Evolutionary conservation across 352 stramenopile species (phyloP).

Genomic region (Pythium apleroticum): DNA sequence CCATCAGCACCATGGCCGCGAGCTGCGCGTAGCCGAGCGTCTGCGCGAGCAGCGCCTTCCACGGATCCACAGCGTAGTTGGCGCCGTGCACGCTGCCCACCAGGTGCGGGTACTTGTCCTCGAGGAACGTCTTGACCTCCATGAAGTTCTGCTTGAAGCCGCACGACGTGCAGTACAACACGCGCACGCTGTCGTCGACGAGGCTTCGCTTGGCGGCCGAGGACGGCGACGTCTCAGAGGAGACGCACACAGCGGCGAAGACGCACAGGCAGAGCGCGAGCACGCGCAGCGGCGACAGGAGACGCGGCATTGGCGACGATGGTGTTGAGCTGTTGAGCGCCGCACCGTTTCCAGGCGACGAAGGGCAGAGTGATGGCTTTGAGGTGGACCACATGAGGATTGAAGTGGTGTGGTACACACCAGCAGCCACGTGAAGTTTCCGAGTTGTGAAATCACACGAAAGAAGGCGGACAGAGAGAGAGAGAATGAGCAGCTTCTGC

Average conservation of each 20-base stretch:
- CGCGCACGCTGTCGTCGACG: constrained; percentile 60
- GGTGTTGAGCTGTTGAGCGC: not conserved
- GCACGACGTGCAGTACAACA: constrained; percentile 74
- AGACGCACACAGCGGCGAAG: constrained; percentile 17
- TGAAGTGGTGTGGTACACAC: not conserved
- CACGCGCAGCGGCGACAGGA: constrained; percentile 28
- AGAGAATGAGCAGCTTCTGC: constrained; percentile 43
- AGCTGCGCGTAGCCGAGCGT: constrained; percentile 50
- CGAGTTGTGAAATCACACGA: not conserved
- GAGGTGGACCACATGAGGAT: not conserved
- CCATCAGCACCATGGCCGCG: constrained; percentile 53
- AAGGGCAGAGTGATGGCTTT: not conserved
- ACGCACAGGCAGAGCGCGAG: constrained; percentile 34
- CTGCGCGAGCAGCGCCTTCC: constrained; percentile 47
- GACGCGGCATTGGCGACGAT: constrained; percentile 20
- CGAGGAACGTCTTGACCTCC: constrained; percentile 64
- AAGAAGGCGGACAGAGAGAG: constrained; percentile 4
- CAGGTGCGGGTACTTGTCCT: constrained; percentile 75
- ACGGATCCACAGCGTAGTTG: constrained; percentile 60
- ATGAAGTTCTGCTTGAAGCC: constrained; percentile 81
- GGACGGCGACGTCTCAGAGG: not conserved
- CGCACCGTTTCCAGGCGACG: not conserved
- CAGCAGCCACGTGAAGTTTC: not conserved
- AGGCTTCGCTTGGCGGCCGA: constrained; percentile 32
- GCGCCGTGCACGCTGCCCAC: constrained; percentile 56